A percentile compares a stretch with the other conserved stretches of the same genome.
Conservation (phyloP, 208 protist species). For the Trypanosoma scelopori region DNA sequence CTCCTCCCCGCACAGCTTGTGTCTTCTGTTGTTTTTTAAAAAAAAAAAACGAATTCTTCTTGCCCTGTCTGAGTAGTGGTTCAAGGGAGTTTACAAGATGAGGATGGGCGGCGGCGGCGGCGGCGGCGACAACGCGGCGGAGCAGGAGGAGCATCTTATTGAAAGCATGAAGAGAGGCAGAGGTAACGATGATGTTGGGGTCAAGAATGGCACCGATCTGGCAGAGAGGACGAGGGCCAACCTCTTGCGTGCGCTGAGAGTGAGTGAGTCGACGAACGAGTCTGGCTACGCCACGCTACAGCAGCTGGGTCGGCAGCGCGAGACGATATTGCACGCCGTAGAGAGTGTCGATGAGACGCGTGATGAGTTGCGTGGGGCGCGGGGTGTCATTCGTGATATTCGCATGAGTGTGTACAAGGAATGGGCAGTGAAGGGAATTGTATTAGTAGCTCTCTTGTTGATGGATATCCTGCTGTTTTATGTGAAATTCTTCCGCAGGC, state of each 20-base stretch:
- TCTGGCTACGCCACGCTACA: conserved; percentile 70
- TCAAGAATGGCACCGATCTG: background rate
- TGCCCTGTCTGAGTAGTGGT: no score
- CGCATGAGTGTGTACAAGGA: conserved; percentile 76
- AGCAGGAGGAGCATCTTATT: conserved; percentile 35
- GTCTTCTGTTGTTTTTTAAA: no score
- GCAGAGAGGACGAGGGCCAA: conserved; percentile 55
- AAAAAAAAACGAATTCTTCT: no score
- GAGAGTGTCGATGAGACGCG: conserved; percentile 48
- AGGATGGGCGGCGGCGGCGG: no score
- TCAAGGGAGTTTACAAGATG: background rate
- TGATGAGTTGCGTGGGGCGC: conserved; percentile 47
- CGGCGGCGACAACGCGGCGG: background rate
- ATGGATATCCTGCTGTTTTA: conserved; percentile 68
- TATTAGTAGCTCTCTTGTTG: conserved; percentile 45
- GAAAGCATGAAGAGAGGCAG: conserved; percentile 45
- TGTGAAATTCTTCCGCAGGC: conserved; percentile 56
- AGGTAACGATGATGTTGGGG: background rate
- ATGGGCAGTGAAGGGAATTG: conserved; percentile 64
- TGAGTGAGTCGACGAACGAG: conserved; percentile 60
- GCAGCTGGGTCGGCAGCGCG: conserved; percentile 62
- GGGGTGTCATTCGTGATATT: conserved; percentile 61
- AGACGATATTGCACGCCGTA: conserved; percentile 66
- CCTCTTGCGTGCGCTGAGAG: conserved; percentile 57
- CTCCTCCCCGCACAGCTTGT: no score